Percentiles rank a stretch among this genome's conserved stretches.
Evolutionary conservation across 2,329 filamentous ascomycete species (phyloP).

Genomic region (Fusarium bulbicola): DNA sequence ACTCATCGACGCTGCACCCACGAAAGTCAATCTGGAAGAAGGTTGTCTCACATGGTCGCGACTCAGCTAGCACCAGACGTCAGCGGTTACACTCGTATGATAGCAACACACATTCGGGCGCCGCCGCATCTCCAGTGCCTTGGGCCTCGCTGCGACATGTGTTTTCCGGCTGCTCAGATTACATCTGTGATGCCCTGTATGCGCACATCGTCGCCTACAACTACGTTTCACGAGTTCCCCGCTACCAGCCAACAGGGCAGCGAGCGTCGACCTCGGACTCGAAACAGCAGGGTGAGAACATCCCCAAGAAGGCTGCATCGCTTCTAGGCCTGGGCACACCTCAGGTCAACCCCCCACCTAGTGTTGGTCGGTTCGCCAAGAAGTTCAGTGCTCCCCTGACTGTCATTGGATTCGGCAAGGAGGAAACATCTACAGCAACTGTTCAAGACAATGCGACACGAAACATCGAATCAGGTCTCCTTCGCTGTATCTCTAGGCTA

Average conservation of each 20-base stretch:
- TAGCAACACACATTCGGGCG: conserved; percentile 14
- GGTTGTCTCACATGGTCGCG: conserved; percentile 45
- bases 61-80: conserved; percentile 23
- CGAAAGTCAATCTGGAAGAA: conserved; percentile 50
- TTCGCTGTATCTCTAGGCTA: conserved; percentile 60
- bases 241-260: conserved; percentile 30
- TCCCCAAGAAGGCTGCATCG: conserved; percentile 63
- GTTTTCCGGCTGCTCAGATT: conserved; percentile 62
- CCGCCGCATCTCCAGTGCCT: conserved; percentile 42
- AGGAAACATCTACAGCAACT: conserved; percentile 38
- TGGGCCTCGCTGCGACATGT: conserved; percentile 61
- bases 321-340: conserved; percentile 57
- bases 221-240: conserved; percentile 56
- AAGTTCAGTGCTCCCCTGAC: conserved; percentile 42
- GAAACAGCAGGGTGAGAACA: conserved; percentile 46
- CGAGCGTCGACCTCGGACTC: conserved; percentile 21
- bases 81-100: conserved; percentile 28
- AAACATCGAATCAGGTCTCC: conserved; percentile 60
- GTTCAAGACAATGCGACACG: conserved; percentile 49
- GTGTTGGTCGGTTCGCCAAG: conserved; percentile 37
- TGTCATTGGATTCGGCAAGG: conserved; percentile 39
- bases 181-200: conserved; percentile 67
- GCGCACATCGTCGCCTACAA: conserved; percentile 68
- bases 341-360: conserved; percentile 26
- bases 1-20: conserved; percentile 17